phyloP scores from a whole-genome alignment of 2,329 filamentous ascomycete species.

The Ceratocystis colombiana region DNA sequence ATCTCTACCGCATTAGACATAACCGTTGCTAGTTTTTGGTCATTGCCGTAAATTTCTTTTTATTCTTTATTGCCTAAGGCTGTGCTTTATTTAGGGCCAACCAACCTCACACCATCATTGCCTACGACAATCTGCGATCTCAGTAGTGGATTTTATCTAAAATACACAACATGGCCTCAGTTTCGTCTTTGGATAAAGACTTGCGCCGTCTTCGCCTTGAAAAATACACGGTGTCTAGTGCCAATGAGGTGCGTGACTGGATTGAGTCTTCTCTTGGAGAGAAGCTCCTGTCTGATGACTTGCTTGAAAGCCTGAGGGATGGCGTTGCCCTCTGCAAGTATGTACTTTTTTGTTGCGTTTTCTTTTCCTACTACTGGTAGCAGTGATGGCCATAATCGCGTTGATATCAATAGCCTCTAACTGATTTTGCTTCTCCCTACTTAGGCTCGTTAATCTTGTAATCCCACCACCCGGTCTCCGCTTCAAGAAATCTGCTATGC shows the following conservation, averaged over 20 bases:
- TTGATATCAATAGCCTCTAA: not conserved
- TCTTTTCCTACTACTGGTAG: too few species aligned
- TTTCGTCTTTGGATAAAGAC: constrained; percentile 88
- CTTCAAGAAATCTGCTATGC: constrained; percentile 89
- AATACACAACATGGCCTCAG: constrained; percentile 64
- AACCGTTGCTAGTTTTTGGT: too few species aligned
- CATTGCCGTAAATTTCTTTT: too few species aligned
- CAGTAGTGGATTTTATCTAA: too few species aligned
- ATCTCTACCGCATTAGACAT: too few species aligned
- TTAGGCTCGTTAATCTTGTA: constrained; percentile 70
- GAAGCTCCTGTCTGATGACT: constrained; percentile 59
- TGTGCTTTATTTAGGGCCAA: too few species aligned
- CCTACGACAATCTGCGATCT: not conserved
- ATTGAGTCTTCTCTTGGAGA: constrained; percentile 74
- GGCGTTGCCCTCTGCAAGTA: constrained; percentile 89
- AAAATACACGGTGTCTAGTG: constrained; percentile 83
- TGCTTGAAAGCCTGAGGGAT: constrained; percentile 80
- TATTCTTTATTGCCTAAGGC: too few species aligned
- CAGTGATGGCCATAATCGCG: not conserved
- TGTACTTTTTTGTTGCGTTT: constrained; percentile 29
- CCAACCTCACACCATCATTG: not conserved
- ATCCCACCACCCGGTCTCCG: constrained; percentile 67
- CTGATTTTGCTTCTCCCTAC: not conserved
- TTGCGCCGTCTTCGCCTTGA: constrained; percentile 85
- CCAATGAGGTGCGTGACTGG: constrained; percentile 75